Conservation (phyloP, 2,329 filamentous ascomycete genomes). For the Penicillium sp. region DNA sequence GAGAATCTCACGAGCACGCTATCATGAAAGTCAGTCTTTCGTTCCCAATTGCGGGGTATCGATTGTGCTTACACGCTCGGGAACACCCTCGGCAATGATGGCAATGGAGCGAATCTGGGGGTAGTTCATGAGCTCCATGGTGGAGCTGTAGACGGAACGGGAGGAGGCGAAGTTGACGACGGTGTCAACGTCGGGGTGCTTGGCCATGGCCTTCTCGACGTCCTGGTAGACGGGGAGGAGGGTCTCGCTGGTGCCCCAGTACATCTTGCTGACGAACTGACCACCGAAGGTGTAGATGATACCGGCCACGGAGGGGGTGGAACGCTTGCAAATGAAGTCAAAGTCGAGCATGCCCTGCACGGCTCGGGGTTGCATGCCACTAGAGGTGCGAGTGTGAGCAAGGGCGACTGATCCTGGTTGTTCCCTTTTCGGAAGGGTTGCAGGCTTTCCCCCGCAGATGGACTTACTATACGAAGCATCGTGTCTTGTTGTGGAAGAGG, state of each 20-base stretch:
- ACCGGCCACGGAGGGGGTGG: conserved; percentile 92
- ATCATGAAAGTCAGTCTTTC: conserved; percentile 11
- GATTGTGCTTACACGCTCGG: conserved; percentile 74
- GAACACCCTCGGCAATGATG: conserved; percentile 99
- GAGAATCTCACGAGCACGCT: conserved; percentile 97
- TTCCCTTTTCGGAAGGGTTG: neutral
- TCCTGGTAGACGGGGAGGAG: conserved; percentile 97
- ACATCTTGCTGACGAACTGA: conserved; percentile 99
- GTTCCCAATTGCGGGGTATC: conserved; percentile 9
- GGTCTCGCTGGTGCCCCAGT: conserved; percentile 99
- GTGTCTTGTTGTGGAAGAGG: conserved; percentile 98
- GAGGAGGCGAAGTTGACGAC: conserved; percentile 99
- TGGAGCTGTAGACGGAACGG: conserved; percentile 96
- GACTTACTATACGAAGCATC: conserved; percentile 97
- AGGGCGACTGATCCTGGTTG: neutral
- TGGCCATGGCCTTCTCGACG: conserved; percentile 86
- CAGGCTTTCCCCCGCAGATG: no score
- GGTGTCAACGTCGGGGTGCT: conserved; percentile 96
- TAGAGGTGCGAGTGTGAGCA: conserved; percentile 34
- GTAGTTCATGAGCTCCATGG: conserved; percentile 96
- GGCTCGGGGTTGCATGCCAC: conserved; percentile 91
- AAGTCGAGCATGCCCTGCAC: conserved; percentile 97
- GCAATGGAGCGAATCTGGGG: conserved; percentile 98
- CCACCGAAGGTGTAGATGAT: conserved; percentile 99
- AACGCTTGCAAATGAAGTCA: conserved; percentile 99